Base-by-base conservation (phyloP, 257 asterid genomes). In the Solanum appendiculatum region DNA sequence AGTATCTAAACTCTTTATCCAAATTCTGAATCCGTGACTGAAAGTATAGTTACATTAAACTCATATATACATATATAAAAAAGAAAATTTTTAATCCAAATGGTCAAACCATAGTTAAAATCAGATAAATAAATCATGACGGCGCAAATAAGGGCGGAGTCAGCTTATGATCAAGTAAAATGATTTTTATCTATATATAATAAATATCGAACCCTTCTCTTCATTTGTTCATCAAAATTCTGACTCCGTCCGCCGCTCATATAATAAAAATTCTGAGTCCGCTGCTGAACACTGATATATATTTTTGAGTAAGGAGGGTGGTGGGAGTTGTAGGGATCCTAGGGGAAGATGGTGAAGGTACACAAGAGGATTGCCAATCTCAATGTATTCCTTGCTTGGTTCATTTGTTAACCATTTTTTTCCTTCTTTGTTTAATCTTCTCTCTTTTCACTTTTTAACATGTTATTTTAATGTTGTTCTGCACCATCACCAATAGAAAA, bases 381-480 rank as follows among this genome's bases (percentile, higher is more conserved):
- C 94, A 87, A 92, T 89, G 92, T 90, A 90, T 90, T 92, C 91
- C 82, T 89, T 89, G 86, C 89, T 88, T 87, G 83, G 82, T 42
- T 85, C 39, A 77, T 85, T 86, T 84, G 86, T 85, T 88, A 64
- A 37, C 31, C 51, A 58, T 81, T 82, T 85, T 69, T 46, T 56
- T 21, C 29, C 37, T 29, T 75, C 12, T 72, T 87, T 87, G 40
- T 87, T 86, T 73, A 33, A 64, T 54, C 36, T 18, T 87, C 63
- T 66, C 29, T 86, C 78, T 46, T 84, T 68, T 68, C 40, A 25
- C 40, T 8, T 33, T 33, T 58, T 18, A 29, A 48, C 33, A 80
- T 80, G 14, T 80, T 80, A 56, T 66, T 69, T 33, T 85, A 85
- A 9, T 66, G 21, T 33, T 68, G 29, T 84, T 77, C 15, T 63